Conservation (phyloP, 371 early-diverging fungal species). For the Mortierella sp. region DNA sequence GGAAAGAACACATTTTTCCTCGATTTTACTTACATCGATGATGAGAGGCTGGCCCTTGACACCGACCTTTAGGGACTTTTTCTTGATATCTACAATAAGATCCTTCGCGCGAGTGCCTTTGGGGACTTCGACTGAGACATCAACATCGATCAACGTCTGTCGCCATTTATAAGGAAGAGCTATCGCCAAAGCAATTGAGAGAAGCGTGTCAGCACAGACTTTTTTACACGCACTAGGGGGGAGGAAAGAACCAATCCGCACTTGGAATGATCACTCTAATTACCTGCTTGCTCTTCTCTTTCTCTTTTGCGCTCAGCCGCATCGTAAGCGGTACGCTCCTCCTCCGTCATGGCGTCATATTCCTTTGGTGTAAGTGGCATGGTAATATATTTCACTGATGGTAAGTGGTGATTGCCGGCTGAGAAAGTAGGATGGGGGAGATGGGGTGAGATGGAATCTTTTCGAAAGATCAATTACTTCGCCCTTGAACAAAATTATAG, state of each 20-base stretch:
- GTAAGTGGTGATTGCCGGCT: background rate
- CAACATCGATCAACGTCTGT: conserved; percentile 90
- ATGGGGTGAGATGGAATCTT: conserved; percentile 15
- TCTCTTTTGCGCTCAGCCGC: conserved; percentile 59
- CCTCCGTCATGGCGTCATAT: conserved; percentile 60
- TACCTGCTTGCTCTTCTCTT: conserved; percentile 72
- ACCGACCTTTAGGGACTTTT: conserved; percentile 75
- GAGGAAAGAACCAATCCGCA: too few species aligned
- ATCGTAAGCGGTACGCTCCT: conserved; percentile 62
- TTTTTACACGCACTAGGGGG: background rate
- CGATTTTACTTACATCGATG: conserved; percentile 67
- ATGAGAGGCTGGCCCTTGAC: conserved; percentile 84
- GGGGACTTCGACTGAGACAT: conserved; percentile 80
- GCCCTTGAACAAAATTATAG: too few species aligned
- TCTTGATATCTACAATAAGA: conserved; percentile 76
- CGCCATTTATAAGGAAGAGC: conserved; percentile 84
- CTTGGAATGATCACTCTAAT: background rate
- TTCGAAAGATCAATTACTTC: conserved; percentile 12
- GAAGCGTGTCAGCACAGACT: background rate
- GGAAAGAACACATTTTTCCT: background rate
- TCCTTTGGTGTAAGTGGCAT: conserved; percentile 22
- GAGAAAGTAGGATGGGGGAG: background rate
- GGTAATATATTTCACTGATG: background rate
- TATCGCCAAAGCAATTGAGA: conserved; percentile 16
- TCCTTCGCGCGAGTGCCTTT: conserved; percentile 82